These are phyloP conservation scores for Eutrema yunnanense DNA, from an alignment of 345 rosid genomes.

Conservation along the genomic window DNA sequence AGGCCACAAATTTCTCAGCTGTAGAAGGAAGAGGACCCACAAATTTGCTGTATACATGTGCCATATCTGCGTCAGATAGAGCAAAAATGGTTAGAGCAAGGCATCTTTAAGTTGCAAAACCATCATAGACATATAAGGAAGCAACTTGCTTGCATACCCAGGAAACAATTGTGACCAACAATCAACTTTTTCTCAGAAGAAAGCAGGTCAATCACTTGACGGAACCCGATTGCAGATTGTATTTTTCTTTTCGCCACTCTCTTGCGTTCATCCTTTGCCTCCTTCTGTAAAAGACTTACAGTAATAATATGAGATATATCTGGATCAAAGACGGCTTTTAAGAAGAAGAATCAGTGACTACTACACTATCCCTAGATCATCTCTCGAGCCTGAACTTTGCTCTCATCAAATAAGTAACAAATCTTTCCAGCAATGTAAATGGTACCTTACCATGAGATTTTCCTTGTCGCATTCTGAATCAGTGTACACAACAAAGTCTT, in stretches of 20 bases:
- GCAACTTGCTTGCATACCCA: conserved; percentile 49
- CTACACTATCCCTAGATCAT: neutral
- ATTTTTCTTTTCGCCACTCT: conserved; percentile 52
- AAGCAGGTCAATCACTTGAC: conserved; percentile 84
- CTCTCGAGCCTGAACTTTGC: neutral
- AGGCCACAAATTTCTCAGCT: conserved; percentile 62
- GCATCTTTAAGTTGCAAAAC: conserved; percentile 7
- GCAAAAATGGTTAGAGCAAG: conserved; percentile 5
- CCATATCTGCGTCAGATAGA: conserved; percentile 59
- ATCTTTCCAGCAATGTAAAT: neutral
- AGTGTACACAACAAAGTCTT: conserved; percentile 53
- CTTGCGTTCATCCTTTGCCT: conserved; percentile 53
- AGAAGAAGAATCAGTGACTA: neutral
- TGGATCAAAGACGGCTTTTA: neutral
- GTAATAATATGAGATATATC: neutral
- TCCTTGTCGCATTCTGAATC: conserved; percentile 58
- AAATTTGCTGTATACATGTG: conserved; percentile 79
- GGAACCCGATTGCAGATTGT: conserved; percentile 69
- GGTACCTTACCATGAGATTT: conserved; percentile 58
- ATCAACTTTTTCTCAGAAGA: conserved; percentile 77
- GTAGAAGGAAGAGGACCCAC: conserved; percentile 72
- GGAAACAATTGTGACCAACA: conserved; percentile 90
- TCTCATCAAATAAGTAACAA: neutral
- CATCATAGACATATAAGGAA: neutral
- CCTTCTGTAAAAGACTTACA: conserved; percentile 45